Evolutionary conservation across 75 land plant species (phyloP).

Genomic region (Sequoiadendron giganteum): DNA sequence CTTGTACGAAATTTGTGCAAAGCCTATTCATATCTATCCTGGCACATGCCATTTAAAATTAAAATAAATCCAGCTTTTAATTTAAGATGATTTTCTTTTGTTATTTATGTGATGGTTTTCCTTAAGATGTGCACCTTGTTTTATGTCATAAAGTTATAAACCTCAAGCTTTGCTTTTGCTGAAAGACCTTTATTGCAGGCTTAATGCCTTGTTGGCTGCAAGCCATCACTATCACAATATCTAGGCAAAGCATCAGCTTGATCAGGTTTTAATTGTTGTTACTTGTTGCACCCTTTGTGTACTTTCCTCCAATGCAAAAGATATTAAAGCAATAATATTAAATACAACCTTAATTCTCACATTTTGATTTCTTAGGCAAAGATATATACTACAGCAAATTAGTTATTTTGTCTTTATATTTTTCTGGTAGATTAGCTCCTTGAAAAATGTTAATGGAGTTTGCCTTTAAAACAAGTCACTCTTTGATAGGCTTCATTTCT

Average conservation of each 20-base stretch:
- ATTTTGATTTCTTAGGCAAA: neutral
- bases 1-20: neutral
- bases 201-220: neutral
- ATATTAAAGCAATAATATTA: neutral
- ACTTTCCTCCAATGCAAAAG: neutral
- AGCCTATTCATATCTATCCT: neutral
- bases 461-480: neutral
- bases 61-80: neutral
- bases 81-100: neutral
- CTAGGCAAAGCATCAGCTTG: neutral
- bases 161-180: neutral
- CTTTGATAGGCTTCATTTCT: neutral
- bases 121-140: neutral
- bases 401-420: neutral
- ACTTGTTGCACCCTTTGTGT: neutral
- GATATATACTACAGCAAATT: neutral
- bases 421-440: neutral
- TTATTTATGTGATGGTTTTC: neutral
- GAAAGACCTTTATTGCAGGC: neutral
- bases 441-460: neutral
- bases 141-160: neutral
- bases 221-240: neutral
- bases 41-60: neutral
- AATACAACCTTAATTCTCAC: neutral
- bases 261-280: neutral